A percentile compares a stretch with the other conserved stretches of the same genome.
Evolutionary conservation across 768 basidiomycete species (phyloP).

Genomic region (Brasilioporus rufonigricans): DNA sequence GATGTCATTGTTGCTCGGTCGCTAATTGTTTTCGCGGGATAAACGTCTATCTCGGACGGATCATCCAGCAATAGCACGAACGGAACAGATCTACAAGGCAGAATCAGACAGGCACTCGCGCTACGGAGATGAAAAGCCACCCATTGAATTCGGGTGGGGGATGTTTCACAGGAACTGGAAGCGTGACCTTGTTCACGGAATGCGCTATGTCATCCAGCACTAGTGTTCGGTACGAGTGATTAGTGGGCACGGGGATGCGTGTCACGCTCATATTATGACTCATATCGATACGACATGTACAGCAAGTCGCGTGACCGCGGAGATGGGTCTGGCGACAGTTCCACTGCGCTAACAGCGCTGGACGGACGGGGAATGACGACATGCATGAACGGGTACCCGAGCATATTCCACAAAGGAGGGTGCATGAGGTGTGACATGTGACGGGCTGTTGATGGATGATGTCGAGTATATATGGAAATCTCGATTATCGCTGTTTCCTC

Average conservation of each 20-base stretch:
- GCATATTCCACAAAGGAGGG: too few species aligned
- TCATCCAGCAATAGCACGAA: slow-evolving; percentile 1
- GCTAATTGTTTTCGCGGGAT: slow-evolving; percentile 2
- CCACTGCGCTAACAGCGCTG: too few species aligned
- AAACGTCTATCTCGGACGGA: slow-evolving; percentile 13
- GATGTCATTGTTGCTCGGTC: not conserved
- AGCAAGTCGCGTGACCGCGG: too few species aligned
- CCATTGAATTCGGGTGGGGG: not conserved
- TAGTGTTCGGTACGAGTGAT: too few species aligned
- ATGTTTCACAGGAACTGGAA: not conserved
- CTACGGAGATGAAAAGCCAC: not conserved
- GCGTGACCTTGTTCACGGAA: not conserved
- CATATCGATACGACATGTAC: too few species aligned
- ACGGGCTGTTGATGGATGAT: not conserved
- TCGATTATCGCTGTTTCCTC: slow-evolving; percentile 31
- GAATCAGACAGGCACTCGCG: not conserved
- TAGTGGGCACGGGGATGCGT: too few species aligned
- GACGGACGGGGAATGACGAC: too few species aligned
- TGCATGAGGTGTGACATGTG: slow-evolving; percentile 1
- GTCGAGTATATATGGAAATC: slow-evolving; percentile 34
- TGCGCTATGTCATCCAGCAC: too few species aligned
- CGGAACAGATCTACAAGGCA: too few species aligned
- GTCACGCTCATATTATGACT: too few species aligned
- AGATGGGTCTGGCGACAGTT: too few species aligned
- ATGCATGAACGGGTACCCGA: too few species aligned